A percentile compares a stretch with the other conserved stretches of the same genome.
Conservation (phyloP, 2,329 filamentous ascomycete species). For the Beauveria bassiana region DNA sequence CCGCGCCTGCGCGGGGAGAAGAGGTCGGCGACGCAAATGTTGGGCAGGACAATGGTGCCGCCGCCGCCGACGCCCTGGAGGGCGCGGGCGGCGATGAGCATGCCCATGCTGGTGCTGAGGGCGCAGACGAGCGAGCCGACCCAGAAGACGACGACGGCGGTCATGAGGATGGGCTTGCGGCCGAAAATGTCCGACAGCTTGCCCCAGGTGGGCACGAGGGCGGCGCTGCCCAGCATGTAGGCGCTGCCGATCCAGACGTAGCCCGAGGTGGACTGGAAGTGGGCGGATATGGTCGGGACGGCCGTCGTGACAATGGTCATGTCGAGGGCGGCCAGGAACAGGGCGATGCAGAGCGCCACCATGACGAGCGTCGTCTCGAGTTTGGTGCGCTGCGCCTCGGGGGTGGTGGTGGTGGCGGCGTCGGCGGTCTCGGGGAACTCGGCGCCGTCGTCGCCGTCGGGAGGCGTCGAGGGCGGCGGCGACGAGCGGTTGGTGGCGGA, state of each 20-base stretch:
- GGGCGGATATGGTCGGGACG: conserved; percentile 54
- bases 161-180: conserved; percentile 46
- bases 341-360: conserved; percentile 32
- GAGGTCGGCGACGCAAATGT: conserved; percentile 50
- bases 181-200: conserved; percentile 53
- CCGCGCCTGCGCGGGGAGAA: conserved; percentile 44
- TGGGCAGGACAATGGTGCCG: conserved; percentile 51
- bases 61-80: conserved; percentile 51
- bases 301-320: conserved; percentile 60
- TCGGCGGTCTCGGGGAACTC: not conserved
- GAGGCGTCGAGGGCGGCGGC: not conserved
- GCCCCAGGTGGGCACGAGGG: conserved; percentile 62
- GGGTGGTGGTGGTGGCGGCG: conserved; percentile 11
- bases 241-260: conserved; percentile 74
- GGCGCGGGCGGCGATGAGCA: conserved; percentile 47
- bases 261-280: conserved; percentile 58
- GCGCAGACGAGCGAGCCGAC: conserved; percentile 47
- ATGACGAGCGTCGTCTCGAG: conserved; percentile 33
- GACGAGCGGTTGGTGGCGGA: not conserved
- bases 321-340: conserved; percentile 49
- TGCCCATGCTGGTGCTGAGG: conserved; percentile 39
- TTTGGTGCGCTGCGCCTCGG: conserved; percentile 29
- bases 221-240: conserved; percentile 64
- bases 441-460: not conserved
- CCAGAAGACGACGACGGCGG: conserved; percentile 45